Evolutionary conservation across 1,284 basidiomycete genomes (phyloP).

Genomic region (Ustilago curta): DNA sequence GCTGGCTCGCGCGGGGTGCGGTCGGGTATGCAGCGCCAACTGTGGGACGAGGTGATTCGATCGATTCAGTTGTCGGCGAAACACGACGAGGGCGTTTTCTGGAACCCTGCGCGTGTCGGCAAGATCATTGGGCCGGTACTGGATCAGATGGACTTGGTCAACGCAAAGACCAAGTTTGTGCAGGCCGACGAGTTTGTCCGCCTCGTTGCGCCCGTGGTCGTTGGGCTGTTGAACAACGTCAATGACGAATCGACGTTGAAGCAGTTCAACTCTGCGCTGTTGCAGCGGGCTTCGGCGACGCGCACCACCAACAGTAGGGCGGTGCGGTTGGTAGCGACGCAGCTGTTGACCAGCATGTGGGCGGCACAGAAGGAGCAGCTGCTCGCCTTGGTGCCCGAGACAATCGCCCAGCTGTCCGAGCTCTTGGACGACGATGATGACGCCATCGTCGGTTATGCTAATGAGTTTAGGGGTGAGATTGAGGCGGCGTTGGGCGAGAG

Average conservation of each 20-base stretch:
- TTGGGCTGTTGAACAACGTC: slow-evolving; percentile 74
- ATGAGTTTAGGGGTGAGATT: slow-evolving; percentile 70
- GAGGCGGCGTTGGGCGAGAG: slow-evolving; percentile 70
- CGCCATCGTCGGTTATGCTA: slow-evolving; percentile 70
- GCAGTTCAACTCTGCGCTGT: slow-evolving; percentile 81
- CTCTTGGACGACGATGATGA: slow-evolving; percentile 72
- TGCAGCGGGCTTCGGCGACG: slow-evolving; percentile 77
- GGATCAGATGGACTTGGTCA: slow-evolving; percentile 73
- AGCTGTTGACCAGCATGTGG: slow-evolving; percentile 82
- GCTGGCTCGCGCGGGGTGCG: slow-evolving; percentile 21
- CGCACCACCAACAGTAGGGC: slow-evolving; percentile 70
- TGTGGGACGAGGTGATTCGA: slow-evolving; percentile 79
- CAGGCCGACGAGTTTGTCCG: slow-evolving; percentile 19
- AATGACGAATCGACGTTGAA: slow-evolving; percentile 78
- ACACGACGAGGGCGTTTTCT: slow-evolving; percentile 88
- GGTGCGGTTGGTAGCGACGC: slow-evolving; percentile 75
- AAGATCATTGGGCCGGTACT: slow-evolving; percentile 76
- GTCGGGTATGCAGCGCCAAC: slow-evolving; percentile 25
- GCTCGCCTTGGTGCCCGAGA: slow-evolving; percentile 73
- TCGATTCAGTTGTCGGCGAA: slow-evolving; percentile 79
- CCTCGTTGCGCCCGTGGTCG: slow-evolving; percentile 68
- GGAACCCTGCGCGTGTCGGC: slow-evolving; percentile 83
- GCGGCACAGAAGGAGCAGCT: slow-evolving; percentile 73
- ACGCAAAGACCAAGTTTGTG: slow-evolving; percentile 9
- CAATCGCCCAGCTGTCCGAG: slow-evolving; percentile 73